Base-by-base conservation (phyloP, 202 grass and related monocot species). In the Zoysia matrella region DNA sequence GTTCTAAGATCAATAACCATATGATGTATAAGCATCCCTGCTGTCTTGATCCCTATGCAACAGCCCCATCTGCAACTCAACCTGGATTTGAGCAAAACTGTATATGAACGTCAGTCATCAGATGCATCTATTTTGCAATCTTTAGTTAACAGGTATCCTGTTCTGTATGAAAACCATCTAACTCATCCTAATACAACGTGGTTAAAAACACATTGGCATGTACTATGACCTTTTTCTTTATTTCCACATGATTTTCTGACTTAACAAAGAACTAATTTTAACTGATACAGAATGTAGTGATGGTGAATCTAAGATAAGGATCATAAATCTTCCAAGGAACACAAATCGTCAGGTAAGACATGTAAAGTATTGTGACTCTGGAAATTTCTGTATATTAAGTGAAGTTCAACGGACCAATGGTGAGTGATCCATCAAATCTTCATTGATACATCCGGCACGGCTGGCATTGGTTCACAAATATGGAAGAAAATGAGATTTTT, bases 261-360 rank as follows among this genome's bases (percentile, higher is more conserved):
- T 22, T 22, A 22, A 22, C 22, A 22, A 10, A 66, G 58, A 52
- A 67, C 16, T 46, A 65, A 61, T 65, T 75, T 9, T 4, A 72
- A 43, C 81, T 82, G 9, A 79, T 88, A 69, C 70, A 98, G 95
- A 93, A 92, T 93, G 90, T 79, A 93, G 82, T 71, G 95, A 91
- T 70, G 85, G 90, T 12, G 88, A 83, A 13, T 86, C 86, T 75
- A 79, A 88, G 73, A 56, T 88, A 74, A 86, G 66, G 74, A 87
- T 93, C 14, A 74, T 92, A 82, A 87, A 95, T 80, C 83, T 89
- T 87, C 92, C 90, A 44, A 77, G 82, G 51, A 94, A 89, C 40
- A 69, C 67, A 61, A 90, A 82, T 74, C 88, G 65, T 66, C 75
- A 82, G 76, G 95, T 94, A 84, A 60, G 73, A 47, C 49, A 80